Evolutionary conservation across 805 yeast genomes (phyloP).

Genomic region (Metschnikowia baotianmanensis): DNA sequence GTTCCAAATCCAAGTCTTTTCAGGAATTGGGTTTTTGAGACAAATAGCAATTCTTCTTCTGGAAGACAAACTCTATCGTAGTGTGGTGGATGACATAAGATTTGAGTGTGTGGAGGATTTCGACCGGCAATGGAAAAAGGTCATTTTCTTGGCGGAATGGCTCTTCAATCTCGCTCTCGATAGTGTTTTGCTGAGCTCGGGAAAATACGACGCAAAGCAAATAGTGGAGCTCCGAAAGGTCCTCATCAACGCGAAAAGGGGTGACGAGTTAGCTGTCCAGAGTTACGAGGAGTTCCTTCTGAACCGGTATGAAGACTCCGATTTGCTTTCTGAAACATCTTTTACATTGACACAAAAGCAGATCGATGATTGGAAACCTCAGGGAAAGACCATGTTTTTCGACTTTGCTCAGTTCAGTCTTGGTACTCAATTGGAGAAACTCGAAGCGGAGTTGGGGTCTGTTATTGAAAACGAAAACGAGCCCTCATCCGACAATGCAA

Average conservation of each 20-base stretch:
- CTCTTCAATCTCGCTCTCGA: conserved; percentile 15
- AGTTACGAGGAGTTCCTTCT: conserved; percentile 9
- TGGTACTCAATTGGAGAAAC: neutral
- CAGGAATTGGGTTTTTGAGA: neutral
- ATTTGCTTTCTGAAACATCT: conserved; percentile 11
- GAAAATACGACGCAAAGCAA: too few relatives aligned
- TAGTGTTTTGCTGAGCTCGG: too few relatives aligned
- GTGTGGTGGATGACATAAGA: conserved; percentile 11
- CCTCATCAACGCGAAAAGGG: neutral
- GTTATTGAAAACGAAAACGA: too few relatives aligned
- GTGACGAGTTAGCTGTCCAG: conserved; percentile 1
- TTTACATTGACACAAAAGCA: conserved; percentile 9
- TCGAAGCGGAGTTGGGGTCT: too few relatives aligned
- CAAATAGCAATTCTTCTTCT: conserved; percentile 4
- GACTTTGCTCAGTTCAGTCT: conserved; percentile 3
- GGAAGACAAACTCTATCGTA: conserved; percentile 5
- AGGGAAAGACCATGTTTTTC: conserved; percentile 1
- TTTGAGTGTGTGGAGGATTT: conserved; percentile 18
- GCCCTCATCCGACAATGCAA: too few relatives aligned
- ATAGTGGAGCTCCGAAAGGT: too few relatives aligned
- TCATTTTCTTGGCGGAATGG: conserved; percentile 26
- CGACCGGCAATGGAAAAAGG: conserved; percentile 25
- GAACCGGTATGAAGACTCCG: conserved; percentile 12
- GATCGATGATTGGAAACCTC: neutral
- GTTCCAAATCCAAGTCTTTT: neutral